These are phyloP conservation scores for Magnusiomyces suaveolens DNA, from an alignment of 1,139 yeast genomes.

Conservation along the genomic window DNA sequence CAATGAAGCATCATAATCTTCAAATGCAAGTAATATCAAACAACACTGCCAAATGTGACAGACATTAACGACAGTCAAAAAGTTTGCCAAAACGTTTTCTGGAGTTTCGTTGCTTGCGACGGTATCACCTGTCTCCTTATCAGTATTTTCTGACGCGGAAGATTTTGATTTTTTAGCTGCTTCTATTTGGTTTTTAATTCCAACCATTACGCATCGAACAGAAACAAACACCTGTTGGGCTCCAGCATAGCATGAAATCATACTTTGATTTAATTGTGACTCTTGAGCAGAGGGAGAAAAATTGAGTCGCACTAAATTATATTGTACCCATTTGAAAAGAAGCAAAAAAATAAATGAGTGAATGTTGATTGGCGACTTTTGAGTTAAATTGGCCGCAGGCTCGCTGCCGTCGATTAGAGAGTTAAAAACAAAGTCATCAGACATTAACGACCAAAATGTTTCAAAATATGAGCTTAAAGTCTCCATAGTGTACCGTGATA, in stretches of 20 bases:
- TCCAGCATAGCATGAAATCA: slow-evolving; percentile 9
- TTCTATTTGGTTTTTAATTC: not conserved
- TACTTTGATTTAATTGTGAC: slow-evolving; percentile 1
- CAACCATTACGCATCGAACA: slow-evolving; percentile 2
- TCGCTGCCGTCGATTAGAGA: not conserved
- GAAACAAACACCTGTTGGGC: slow-evolving; percentile 9
- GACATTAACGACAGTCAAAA: not conserved
- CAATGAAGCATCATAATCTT: slow-evolving; percentile 2
- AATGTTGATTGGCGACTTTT: not conserved
- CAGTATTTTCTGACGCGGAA: not conserved
- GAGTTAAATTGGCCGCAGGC: not conserved
- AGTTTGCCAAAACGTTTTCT: not conserved
- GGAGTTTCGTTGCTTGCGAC: not conserved
- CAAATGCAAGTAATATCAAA: slow-evolving; percentile 16
- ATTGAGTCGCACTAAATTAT: slow-evolving; percentile 10
- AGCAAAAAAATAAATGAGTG: slow-evolving; percentile 4
- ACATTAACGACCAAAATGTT: slow-evolving; percentile 13
- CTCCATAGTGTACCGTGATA: slow-evolving; percentile 13
- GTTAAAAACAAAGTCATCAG: not conserved
- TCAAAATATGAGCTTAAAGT: slow-evolving; percentile 17
- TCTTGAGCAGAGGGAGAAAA: slow-evolving; percentile 9
- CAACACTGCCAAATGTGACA: slow-evolving; percentile 19
- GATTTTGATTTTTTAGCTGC: not conserved
- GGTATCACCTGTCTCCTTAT: not conserved
- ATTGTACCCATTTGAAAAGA: slow-evolving; percentile 12